Evolutionary conservation across 331 rosid genomes (phyloP), one percentile per base, ranked within the genome.

Genomic region (Spiraea crenata): DNA sequence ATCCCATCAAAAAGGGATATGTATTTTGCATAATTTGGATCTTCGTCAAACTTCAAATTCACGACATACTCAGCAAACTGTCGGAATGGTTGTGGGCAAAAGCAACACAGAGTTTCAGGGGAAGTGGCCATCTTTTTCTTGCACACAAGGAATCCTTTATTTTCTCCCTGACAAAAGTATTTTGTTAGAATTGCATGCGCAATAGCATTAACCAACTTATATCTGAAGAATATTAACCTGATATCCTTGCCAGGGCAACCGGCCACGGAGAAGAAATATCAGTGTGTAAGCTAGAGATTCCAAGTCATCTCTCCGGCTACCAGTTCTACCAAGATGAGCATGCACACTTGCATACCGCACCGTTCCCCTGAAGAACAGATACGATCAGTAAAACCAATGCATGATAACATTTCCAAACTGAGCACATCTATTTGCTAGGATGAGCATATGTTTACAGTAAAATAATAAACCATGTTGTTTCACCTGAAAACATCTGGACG

Each of bases 171-270:
- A 67, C 15, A 77, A 17, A 67, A 60, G 51, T 40, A 54, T n/a
- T 5, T 38, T 1, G 31, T 68, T 66, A 40, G 74, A 37, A 6
- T 47, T 25, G 12, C 8, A 46, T 61, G 37, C 63, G 51, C 41
- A 55, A 31, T 65, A 39, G 19, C 45, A 48, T 65, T 51, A 55
- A 9, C 64, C 46, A 11, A 46, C 57, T 42, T 62, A 48, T 46
- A 64, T 42, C 55, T 61, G 66, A 25, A 67, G 37, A 70, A 35
- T 44, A 38, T 54, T 50, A 69, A 83, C 87, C 87, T 83, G 87
- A 75, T 74, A 80, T 83, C 87, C 87, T 77, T 83, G 87, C 87
- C 87, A 83, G n/a, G 87, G 87, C 66, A 83, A 66, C 55, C 85
- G 79, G 25, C 83, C 87, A 56, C 87, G 87, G 15, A 83, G 82